Percentiles rank a stretch among this genome's conserved stretches.
Conservation (phyloP, 1,139 yeast genomes). For the Pichia sp. region DNA sequence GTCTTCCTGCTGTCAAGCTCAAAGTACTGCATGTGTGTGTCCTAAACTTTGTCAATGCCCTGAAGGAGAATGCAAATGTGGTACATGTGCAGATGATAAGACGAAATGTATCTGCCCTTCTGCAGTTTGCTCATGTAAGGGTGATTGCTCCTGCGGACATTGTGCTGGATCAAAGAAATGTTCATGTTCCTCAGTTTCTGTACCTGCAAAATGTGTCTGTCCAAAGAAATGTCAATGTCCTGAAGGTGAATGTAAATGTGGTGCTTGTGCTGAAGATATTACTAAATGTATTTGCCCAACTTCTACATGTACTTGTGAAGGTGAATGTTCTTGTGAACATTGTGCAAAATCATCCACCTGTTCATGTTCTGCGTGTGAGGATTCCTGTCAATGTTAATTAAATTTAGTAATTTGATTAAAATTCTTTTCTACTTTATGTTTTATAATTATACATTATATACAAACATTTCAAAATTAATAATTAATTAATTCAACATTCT, state of each 20-base stretch:
- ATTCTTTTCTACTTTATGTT: background rate
- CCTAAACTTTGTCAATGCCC: slow-evolving; percentile 16
- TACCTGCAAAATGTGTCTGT: slow-evolving; percentile 5
- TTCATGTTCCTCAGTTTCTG: slow-evolving; percentile 3
- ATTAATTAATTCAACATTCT: background rate
- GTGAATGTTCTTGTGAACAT: slow-evolving; percentile 9
- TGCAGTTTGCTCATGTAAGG: slow-evolving; percentile 14
- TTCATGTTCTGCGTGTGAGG: background rate
- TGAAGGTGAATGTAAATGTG: slow-evolving; percentile 9
- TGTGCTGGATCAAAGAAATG: slow-evolving; percentile 1
- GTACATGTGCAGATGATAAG: slow-evolving; percentile 14
- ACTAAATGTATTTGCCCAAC: slow-evolving; percentile 9
- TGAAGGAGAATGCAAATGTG: slow-evolving; percentile 14
- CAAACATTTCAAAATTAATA: background rate
- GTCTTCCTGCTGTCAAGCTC: background rate
- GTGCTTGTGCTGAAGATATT: slow-evolving; percentile 3
- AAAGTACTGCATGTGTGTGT: slow-evolving; percentile 9
- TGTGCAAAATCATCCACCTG: background rate
- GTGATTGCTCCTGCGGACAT: slow-evolving; percentile 13
- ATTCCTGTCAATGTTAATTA: slow-evolving; percentile 3
- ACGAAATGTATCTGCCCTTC: slow-evolving; percentile 15
- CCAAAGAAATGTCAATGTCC: slow-evolving; percentile 8
- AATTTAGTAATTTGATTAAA: background rate
- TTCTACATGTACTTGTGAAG: slow-evolving; percentile 9
- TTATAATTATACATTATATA: too few species aligned